These are phyloP conservation scores for Mucuna pruriens DNA, from an alignment of 306 rosid species.

Conservation along the genomic window DNA sequence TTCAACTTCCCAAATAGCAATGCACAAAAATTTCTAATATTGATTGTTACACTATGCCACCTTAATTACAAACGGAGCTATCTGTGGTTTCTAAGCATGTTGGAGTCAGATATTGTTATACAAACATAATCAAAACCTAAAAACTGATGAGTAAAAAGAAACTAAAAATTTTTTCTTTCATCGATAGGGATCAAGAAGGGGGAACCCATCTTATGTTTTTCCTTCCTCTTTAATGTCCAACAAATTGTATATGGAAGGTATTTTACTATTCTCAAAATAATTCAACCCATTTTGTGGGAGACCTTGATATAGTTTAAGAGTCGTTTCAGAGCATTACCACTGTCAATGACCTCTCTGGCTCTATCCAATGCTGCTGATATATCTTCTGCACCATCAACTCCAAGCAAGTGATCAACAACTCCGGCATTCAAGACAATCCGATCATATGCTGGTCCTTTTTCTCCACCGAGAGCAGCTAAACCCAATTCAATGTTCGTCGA, in stretches of 20 bases:
- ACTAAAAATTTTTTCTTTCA: neutral
- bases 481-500: constrained; percentile 89
- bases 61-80: constrained; percentile 19
- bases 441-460: constrained; percentile 94
- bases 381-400: constrained; percentile 90
- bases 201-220: neutral
- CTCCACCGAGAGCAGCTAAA: constrained; percentile 78
- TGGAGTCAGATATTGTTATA: constrained; percentile 2
- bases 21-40: neutral
- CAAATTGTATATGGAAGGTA: neutral
- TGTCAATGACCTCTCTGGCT: constrained; percentile 94
- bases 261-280: constrained; percentile 26
- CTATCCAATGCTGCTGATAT: constrained; percentile 73
- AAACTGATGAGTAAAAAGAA: constrained; percentile 21
- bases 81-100: neutral
- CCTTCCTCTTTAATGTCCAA: constrained; percentile 23
- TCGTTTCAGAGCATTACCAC: constrained; percentile 85
- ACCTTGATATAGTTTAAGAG: constrained; percentile 77
- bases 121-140: constrained; percentile 31
- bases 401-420: constrained; percentile 91
- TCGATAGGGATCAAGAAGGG: neutral
- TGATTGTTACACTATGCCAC: constrained; percentile 5
- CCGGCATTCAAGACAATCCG: constrained; percentile 92
- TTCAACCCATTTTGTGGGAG: constrained; percentile 61
- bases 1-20: constrained; percentile 17